These are phyloP conservation scores for Elongisporangium undulatum DNA, from an alignment of 352 stramenopile genomes.

Conservation along the genomic window DNA sequence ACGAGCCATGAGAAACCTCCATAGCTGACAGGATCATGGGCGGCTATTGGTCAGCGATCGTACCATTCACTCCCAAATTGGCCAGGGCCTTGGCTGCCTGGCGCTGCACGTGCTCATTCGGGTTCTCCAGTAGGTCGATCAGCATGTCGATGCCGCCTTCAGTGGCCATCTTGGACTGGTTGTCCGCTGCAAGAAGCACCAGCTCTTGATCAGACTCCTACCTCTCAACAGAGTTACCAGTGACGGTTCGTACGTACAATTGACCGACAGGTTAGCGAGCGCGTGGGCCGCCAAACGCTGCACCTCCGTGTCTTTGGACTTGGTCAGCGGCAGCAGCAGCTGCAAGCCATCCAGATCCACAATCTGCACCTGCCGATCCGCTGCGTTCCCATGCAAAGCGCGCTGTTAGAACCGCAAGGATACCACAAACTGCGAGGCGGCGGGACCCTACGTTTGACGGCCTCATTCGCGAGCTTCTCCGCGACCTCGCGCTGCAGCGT, in stretches of 20 bases:
- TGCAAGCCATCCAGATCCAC: slow-evolving; percentile 92
- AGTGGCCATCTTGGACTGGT: slow-evolving; percentile 92
- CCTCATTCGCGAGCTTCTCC: slow-evolving; percentile 94
- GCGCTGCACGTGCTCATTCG: slow-evolving; percentile 88
- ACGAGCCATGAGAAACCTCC: neutral
- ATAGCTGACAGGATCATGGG: neutral
- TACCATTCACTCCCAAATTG: slow-evolving; percentile 91
- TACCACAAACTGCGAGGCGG: neutral
- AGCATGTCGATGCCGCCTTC: slow-evolving; percentile 94
- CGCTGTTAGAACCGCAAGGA: neutral
- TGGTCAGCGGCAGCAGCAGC: slow-evolving; percentile 90
- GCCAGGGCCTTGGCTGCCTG: slow-evolving; percentile 93
- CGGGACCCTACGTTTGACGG: slow-evolving; percentile 86
- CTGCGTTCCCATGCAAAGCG: slow-evolving; percentile 21
- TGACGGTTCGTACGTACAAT: slow-evolving; percentile 47
- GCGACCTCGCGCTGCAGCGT: slow-evolving; percentile 89
- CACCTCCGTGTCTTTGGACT: slow-evolving; percentile 91
- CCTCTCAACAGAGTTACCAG: neutral
- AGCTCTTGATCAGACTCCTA: neutral
- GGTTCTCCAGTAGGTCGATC: slow-evolving; percentile 83
- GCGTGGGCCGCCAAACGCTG: slow-evolving; percentile 91
- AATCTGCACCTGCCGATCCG: slow-evolving; percentile 92
- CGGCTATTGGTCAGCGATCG: neutral
- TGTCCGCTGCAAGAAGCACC: slow-evolving; percentile 61
- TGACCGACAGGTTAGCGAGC: slow-evolving; percentile 93